Base-by-base conservation (phyloP, 306 rosid species). In the Biancaea sappan region DNA sequence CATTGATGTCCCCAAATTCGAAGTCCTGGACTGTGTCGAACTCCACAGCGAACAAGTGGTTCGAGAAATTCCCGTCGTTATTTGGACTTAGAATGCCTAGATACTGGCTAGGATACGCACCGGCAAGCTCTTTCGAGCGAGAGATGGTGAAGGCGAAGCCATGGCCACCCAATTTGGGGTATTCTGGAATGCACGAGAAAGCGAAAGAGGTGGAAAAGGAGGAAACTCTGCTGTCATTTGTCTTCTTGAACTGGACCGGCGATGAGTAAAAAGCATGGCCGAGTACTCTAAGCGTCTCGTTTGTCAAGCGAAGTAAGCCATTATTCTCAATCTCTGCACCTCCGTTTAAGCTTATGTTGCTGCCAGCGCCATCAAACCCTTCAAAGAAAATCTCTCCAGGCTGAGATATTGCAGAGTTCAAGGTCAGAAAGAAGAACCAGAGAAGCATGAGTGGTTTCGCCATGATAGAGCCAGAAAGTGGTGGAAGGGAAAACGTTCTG, bases 1-100 rank as follows among this genome's bases (percentile, higher is more conserved):
- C 87, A 24, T 84, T 83, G 74, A 84, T 86, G 69, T 86, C 93
- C 0, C 32, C 37, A 32, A 84, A 84, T 31, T 86, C 87, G 1
- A 74, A 67, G 79, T 89, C 87, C 38, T 70, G 83, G 1, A 82
- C 82, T 0, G 91, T 88, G 71, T 88, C 93, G 40, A 88, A 86
- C 47, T 86, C 87, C 3, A 86, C 89, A 0, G 85, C 89, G 4
- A 88, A 78, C 15, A 84, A 7, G 54, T 80, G 89, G 75, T 84
- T 84, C 4, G 93, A 86, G 64, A 80, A 73, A 63, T 80, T 82
- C 1, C 89, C 93, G 14, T 72, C 8, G n/a, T 86, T 75, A 1
- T 80, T 80, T 63, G 84, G 69, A 69, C 80, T 84, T 26, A 84
- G 86, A 7, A 84, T 78, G 47, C 93, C 90, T 6, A 86, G 32